phyloP scores from a whole-genome alignment of 768 basidiomycete species.

The Podaxis sp. region DNA sequence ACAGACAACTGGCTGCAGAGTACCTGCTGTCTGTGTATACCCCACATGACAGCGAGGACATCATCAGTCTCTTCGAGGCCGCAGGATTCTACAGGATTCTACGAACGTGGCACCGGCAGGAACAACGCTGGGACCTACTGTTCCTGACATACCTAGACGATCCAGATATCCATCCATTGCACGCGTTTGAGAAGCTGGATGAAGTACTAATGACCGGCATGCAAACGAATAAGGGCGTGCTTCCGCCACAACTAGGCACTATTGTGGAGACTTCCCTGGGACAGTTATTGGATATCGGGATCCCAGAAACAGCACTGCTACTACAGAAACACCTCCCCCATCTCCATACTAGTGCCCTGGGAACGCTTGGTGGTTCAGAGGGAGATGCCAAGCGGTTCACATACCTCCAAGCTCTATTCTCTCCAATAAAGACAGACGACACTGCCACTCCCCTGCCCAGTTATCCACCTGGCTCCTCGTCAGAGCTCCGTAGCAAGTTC shows the following conservation, averaged over 20 bases:
- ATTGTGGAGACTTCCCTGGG: conserved; percentile 63
- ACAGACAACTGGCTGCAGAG: conserved; percentile 93
- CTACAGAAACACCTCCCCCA: conserved; percentile 68
- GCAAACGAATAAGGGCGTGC: conserved; percentile 43
- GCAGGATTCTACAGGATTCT: conserved; percentile 94
- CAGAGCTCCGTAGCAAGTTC: conserved; percentile 57
- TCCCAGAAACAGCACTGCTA: conserved; percentile 69
- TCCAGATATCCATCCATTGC: conserved; percentile 53
- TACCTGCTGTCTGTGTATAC: conserved; percentile 90
- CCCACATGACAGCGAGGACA: conserved; percentile 71
- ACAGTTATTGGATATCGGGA: conserved; percentile 57
- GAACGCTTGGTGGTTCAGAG: conserved; percentile 38
- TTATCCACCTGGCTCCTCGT: conserved; percentile 48
- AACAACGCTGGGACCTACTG: conserved; percentile 73
- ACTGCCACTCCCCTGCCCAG: conserved; percentile 23
- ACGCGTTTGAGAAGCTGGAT: conserved; percentile 67
- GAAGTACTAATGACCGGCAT: conserved; percentile 54
- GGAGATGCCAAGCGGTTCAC: conserved; percentile 59
- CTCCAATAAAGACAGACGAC: conserved; percentile 43
- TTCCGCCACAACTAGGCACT: conserved; percentile 56
- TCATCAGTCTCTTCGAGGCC: conserved; percentile 67
- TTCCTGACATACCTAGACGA: conserved; percentile 77
- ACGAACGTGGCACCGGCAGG: conserved; percentile 74
- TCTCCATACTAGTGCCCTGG: conserved; percentile 65
- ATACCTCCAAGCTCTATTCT: conserved; percentile 76